Percentiles rank a stretch among this genome's conserved stretches.
Evolutionary conservation across 1,284 basidiomycete genomes (phyloP).

Genomic region (Apiotrichum brassicae): DNA sequence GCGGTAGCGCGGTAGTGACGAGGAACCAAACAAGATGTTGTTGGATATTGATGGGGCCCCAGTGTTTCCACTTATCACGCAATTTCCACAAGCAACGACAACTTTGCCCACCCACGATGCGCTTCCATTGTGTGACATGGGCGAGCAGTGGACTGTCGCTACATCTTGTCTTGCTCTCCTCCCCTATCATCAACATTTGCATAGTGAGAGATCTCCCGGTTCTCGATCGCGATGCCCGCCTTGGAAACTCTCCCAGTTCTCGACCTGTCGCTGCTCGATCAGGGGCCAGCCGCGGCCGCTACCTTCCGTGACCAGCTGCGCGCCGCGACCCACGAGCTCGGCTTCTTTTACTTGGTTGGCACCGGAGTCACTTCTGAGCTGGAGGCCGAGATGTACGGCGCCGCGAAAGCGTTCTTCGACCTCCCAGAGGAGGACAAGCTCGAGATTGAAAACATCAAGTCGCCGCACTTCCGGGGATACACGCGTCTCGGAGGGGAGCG

Average conservation of each 20-base stretch:
- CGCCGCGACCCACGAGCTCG: constrained; percentile 13
- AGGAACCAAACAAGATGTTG: too few species aligned
- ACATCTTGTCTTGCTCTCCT: too few species aligned
- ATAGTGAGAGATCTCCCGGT: too few species aligned
- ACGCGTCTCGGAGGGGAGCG: constrained; percentile 14
- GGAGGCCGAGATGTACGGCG: constrained; percentile 20
- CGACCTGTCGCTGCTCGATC: constrained; percentile 10
- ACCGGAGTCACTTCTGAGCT: constrained; percentile 23
- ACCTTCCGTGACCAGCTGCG: constrained; percentile 11
- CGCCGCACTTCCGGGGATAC: constrained; percentile 15
- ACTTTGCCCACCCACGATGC: too few species aligned
- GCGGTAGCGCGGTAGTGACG: too few species aligned
- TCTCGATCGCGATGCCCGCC: neutral
- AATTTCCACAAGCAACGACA: too few species aligned
- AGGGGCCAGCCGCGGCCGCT: neutral
- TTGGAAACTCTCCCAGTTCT: constrained; percentile 10
- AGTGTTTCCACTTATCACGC: too few species aligned
- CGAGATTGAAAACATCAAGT: constrained; percentile 27
- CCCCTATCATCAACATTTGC: neutral
- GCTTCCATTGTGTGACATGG: too few species aligned
- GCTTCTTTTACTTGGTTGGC: constrained; percentile 35
- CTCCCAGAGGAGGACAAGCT: constrained; percentile 26
- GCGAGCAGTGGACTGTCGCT: too few species aligned
- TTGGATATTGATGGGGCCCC: too few species aligned
- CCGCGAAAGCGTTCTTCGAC: constrained; percentile 27